Conservation (phyloP, 208 protist genomes). For the Sergeia podlipaevii region DNA sequence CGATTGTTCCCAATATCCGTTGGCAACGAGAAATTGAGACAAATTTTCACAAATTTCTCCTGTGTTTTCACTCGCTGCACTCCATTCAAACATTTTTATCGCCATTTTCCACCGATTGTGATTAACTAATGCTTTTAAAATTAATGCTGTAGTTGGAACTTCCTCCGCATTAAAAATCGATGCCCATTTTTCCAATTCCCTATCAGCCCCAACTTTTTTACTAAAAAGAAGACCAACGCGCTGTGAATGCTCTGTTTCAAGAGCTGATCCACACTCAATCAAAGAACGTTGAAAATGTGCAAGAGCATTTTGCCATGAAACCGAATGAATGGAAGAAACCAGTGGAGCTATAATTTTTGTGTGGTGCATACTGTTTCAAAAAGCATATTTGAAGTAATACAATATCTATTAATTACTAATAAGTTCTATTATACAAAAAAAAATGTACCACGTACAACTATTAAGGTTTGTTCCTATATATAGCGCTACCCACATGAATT, state of each 20-base stretch:
- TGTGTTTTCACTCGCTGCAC: conserved; percentile 9
- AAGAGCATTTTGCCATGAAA: conserved; percentile 48
- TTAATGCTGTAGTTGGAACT: conserved; percentile 41
- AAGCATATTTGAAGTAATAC: too few relatives aligned
- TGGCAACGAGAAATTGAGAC: conserved; percentile 30
- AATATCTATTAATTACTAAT: too few relatives aligned
- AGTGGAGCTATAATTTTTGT: conserved; percentile 7
- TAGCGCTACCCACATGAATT: too few relatives aligned
- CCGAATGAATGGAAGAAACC: conserved; percentile 1
- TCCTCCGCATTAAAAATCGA: conserved; percentile 53
- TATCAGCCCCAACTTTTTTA: conserved; percentile 21
- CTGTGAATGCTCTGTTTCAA: conserved; percentile 62
- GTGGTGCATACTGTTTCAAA: conserved; percentile 16
- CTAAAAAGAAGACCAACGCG: conserved; percentile 51
- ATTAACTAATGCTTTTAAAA: conserved; percentile 61
- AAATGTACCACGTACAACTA: too few relatives aligned
- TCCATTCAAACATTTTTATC: conserved; percentile 30
- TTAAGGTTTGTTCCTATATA: too few relatives aligned
- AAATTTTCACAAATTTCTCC: conserved; percentile 25
- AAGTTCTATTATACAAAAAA: too few relatives aligned
- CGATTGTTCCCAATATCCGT: conserved; percentile 1
- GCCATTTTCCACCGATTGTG: conserved; percentile 56
- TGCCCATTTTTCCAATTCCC: conserved; percentile 45
- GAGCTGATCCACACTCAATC: conserved; percentile 47
- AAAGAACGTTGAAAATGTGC: conserved; percentile 46